Evolutionary conservation across 2,329 filamentous ascomycete species (phyloP), one percentile per base, ranked within the genome.

Genomic region (Zymoseptoria tritici): DNA sequence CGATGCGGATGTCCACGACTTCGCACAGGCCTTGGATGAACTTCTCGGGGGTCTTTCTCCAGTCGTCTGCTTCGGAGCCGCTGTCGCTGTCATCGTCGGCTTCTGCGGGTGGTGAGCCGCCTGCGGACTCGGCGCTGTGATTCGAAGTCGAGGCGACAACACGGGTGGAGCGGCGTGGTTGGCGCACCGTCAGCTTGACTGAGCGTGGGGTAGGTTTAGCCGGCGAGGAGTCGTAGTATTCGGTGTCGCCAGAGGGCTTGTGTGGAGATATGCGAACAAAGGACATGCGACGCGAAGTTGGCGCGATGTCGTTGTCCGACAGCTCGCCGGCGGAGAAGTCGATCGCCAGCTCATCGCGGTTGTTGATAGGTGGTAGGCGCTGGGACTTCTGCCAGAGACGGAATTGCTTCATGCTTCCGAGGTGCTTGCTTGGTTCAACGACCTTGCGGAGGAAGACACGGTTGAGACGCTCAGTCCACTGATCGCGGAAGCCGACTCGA

Each of bases 401-500:
- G 59, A 73, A 79, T n/a, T 78, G 74, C 57, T 71, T 71, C 9
- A 78, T 60, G 0, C 77, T 80, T 16, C 72, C 74, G 11, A 80
- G 71, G 52, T 76, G 67, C 3, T 72, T 68, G 55, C 68, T 72
- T 1, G 83, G 83, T 3, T 79, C 71, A 20, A 74, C 64, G 16
- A 72, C 74, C 2, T 73, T 75, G 16, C 84, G 79, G 54, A 85
- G 79, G 67, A 90, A 92, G 2, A 91, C 81, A 11, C 78, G 80
- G 58, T 85, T 82, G 56, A 97, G 77, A 63, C 81, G 85, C n/a
- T 82, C 79, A 55, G 85, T 85, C 90, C 91, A 96, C 64, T 84
- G 83, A 65, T 88, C 85, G 49, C 92, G 84, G 68, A 97, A 87
- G n/a, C 82, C 81, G 19, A 89, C 89, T 50, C 93, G 85, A 70